A percentile compares a stretch with the other conserved stretches of the same genome.
Evolutionary conservation across 106 monocot species (phyloP).

Genomic region (Dioscorea dumetorum): DNA sequence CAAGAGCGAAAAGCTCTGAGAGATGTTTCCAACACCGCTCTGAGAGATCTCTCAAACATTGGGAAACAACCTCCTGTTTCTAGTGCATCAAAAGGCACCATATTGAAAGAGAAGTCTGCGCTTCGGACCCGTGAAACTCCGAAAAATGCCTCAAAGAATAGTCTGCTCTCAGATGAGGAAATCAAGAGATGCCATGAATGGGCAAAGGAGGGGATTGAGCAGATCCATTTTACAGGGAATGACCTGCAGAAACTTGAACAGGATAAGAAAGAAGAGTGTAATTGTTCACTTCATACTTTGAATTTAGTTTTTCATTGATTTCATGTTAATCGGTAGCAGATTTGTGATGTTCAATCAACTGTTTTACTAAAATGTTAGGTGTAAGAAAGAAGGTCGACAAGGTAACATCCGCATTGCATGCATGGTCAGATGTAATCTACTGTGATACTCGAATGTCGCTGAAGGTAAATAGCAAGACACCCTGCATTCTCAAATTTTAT

Average conservation of each 20-base stretch:
- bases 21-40: conserved; percentile 27
- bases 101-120: conserved; percentile 17
- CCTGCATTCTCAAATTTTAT: not conserved
- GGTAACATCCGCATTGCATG: conserved; percentile 18
- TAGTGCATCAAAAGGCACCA: conserved; percentile 8
- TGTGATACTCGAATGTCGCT: conserved; percentile 5
- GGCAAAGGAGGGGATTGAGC: conserved; percentile 59
- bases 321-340: no score
- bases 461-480: conserved; percentile 9
- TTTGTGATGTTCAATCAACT: not conserved
- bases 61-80: conserved; percentile 13
- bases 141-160: conserved; percentile 13
- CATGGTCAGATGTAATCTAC: conserved; percentile 14
- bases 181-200: conserved; percentile 41
- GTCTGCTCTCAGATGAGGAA: conserved; percentile 32
- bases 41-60: conserved; percentile 30
- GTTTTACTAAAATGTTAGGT: conserved; percentile 6
- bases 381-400: conserved; percentile 19
- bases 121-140: not conserved
- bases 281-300: not conserved
- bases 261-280: conserved; percentile 29
- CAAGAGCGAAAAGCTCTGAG: conserved; percentile 36
- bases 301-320: not conserved
- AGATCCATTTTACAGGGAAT: conserved; percentile 29
- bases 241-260: conserved; percentile 21